phyloP scores from a whole-genome alignment of 2,329 filamentous ascomycete species.

The Drechmeria coniospora region DNA sequence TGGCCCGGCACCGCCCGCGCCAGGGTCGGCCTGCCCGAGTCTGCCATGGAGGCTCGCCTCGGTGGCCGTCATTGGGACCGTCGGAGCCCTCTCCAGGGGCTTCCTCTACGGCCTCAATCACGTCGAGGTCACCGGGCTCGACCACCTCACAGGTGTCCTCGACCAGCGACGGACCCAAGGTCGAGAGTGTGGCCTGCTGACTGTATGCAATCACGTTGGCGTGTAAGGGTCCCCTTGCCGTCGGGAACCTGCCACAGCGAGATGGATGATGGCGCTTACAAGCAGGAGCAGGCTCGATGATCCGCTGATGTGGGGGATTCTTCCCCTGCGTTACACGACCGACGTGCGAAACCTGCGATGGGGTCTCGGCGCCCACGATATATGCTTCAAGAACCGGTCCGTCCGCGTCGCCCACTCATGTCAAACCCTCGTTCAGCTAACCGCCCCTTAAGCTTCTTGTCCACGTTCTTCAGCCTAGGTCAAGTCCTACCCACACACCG shows the following conservation, averaged over 20 bases:
- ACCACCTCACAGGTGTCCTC: conserved; percentile 58
- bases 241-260: neutral
- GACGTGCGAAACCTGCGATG: conserved; percentile 67
- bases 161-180: conserved; percentile 52
- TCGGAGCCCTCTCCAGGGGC: conserved; percentile 52
- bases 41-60: conserved; percentile 60
- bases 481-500: conserved; percentile 88
- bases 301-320: conserved; percentile 80
- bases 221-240: conserved; percentile 13
- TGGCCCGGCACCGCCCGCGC: conserved; percentile 12
- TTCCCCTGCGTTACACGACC: conserved; percentile 61
- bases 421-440: neutral
- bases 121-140: conserved; percentile 62
- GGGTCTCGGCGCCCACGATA: conserved; percentile 84
- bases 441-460: conserved; percentile 35
- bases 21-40: too few relatives aligned
- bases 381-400: conserved; percentile 81
- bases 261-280: too few relatives aligned
- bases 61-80: conserved; percentile 57
- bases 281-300: conserved; percentile 60
- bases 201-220: conserved; percentile 36
- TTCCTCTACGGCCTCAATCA: conserved; percentile 65
- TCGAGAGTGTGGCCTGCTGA: conserved; percentile 65
- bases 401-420: conserved; percentile 6
- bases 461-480: conserved; percentile 73